Evolutionary conservation across 768 basidiomycete species (phyloP).

Genomic region (Lactifluus volemus): DNA sequence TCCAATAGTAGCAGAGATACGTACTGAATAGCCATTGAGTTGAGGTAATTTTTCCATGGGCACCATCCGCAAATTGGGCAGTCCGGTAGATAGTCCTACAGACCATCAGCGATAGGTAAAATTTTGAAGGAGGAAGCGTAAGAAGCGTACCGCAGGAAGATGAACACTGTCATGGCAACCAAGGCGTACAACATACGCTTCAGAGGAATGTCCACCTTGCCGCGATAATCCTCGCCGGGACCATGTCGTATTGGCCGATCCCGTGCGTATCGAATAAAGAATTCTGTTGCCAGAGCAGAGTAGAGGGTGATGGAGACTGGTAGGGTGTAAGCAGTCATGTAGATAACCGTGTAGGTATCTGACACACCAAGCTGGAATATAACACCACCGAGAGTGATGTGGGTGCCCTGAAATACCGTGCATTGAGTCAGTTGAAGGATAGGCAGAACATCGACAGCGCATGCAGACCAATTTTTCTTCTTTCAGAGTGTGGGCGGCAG

Average conservation of each 20-base stretch:
- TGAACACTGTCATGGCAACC: conserved; percentile 12
- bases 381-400: conserved; percentile 1
- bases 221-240: not conserved
- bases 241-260: no score
- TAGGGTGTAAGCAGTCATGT: not conserved
- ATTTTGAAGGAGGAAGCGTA: not conserved
- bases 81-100: conserved; percentile 4
- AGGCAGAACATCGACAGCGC: not conserved
- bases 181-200: conserved; percentile 5
- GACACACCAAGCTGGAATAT: conserved; percentile 15
- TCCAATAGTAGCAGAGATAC: not conserved
- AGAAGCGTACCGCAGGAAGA: conserved; percentile 11
- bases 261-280: no score
- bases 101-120: not conserved
- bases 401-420: no score
- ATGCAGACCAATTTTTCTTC: not conserved
- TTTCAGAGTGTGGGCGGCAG: not conserved
- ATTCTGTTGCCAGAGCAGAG: no score
- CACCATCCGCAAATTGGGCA: conserved; percentile 10
- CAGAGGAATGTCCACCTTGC: not conserved
- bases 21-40: conserved; percentile 14
- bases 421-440: not conserved
- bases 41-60: conserved; percentile 5
- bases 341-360: not conserved
- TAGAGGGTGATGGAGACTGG: conserved; percentile 12